Evolutionary conservation across 2,329 filamentous ascomycete species (phyloP).

Genomic region (Colletotrichum filicis): DNA sequence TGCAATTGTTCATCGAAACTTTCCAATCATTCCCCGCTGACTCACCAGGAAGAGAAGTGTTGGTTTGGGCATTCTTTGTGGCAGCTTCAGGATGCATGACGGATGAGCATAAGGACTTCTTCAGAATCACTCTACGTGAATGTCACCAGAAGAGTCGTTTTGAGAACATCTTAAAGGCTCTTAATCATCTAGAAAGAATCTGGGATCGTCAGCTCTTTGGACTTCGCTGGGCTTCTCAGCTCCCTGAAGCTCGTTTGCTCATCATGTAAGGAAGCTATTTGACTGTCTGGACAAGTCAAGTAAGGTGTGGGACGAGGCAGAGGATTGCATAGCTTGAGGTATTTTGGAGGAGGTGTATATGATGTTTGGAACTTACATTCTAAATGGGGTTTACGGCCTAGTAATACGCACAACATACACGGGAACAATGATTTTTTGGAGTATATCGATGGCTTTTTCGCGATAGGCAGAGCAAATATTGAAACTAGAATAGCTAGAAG

Average conservation of each 20-base stretch:
- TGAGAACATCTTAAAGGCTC: conserved; percentile 38
- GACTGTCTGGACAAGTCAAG: too few species aligned
- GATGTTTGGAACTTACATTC: too few species aligned
- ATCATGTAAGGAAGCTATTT: conserved; percentile 40
- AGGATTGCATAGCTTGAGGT: too few species aligned
- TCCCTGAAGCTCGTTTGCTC: conserved; percentile 39
- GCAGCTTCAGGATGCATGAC: conserved; percentile 40
- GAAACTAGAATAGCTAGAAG: too few species aligned
- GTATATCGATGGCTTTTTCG: too few species aligned
- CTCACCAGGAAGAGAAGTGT: conserved; percentile 39
- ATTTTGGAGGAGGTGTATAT: too few species aligned
- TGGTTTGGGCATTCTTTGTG: conserved; percentile 43
- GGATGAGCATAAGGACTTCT: conserved; percentile 41
- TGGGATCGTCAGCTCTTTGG: conserved; percentile 36
- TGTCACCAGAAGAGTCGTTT: conserved; percentile 41
- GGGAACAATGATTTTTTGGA: too few species aligned
- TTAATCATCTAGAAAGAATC: conserved; percentile 38
- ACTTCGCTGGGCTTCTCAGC: conserved; percentile 40
- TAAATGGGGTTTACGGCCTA: too few species aligned
- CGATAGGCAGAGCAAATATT: too few species aligned
- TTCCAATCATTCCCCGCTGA: conserved; percentile 36
- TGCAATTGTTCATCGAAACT: conserved; percentile 40
- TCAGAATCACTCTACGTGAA: conserved; percentile 32
- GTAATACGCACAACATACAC: too few species aligned
- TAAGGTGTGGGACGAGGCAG: too few species aligned